Base-by-base conservation (phyloP, 2,329 filamentous ascomycete genomes). In the Diaporthe sp. region DNA sequence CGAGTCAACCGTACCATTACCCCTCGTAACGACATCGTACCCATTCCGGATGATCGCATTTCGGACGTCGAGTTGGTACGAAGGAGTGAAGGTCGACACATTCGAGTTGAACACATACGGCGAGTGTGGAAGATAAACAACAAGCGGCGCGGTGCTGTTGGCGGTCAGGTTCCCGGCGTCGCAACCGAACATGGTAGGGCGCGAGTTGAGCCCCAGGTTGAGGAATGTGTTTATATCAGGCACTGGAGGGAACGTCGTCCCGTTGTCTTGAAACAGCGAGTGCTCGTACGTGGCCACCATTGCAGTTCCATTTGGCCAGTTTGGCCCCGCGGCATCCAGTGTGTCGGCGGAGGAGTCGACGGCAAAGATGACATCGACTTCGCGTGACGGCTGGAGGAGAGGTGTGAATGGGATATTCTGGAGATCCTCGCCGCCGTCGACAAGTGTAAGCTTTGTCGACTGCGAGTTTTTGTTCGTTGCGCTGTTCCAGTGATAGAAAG, bases 31-130 rank as follows among this genome's bases (percentile, higher is more conserved):
- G 25, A 93, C 90, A 77, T 97, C 90, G 85, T 94, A 97, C 27
- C 95, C 96, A 84, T 99, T 98, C 77, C 90, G 83, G 79, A 99
- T 95, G 80, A 97, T 94, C 76, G 89, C 88, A 81, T 98, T 91
- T 76, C 96, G 94, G 84, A 94, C 84, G 1, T 81, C 83, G 78
- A 90, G 84, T 50, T 89, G 87, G 87, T 95, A 94, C 47, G 84
- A 83, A 51, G 91, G 86, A 75, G 91, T 87, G 81, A 94, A 96
- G 61, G 96, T 98, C 3, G 93, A 94, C 9, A 93, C 88, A 85
- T 98, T 98, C 82, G 92, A 93, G 77, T 88, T 84, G 81, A 89
- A 90, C 59, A 92, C 89, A 84, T 97, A 97, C 1, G 95, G 95
- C 32, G 92, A 88, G 81, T 97, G 97, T 73, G 97, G 94, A 58